Conservation (phyloP, 805 yeast genomes). For the Ogataea methanolica region DNA sequence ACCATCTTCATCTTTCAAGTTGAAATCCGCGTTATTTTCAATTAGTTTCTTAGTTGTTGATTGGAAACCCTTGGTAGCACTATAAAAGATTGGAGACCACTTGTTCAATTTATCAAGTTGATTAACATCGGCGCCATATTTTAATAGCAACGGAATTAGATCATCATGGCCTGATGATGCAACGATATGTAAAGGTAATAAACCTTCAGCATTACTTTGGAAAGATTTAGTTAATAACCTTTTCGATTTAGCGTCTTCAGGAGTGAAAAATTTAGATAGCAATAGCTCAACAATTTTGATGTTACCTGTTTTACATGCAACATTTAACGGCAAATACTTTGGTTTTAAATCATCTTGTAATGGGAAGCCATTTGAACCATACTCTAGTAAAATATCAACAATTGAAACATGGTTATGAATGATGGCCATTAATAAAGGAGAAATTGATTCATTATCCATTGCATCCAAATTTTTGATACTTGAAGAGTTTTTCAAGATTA, state of each 20-base stretch:
- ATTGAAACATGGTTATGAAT: slow-evolving; percentile 57
- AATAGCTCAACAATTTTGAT: slow-evolving; percentile 62
- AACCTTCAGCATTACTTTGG: slow-evolving; percentile 81
- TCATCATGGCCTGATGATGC: slow-evolving; percentile 77
- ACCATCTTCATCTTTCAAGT: slow-evolving; percentile 72
- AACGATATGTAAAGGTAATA: slow-evolving; percentile 81
- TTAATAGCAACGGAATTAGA: slow-evolving; percentile 61
- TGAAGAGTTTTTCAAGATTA: slow-evolving; percentile 31
- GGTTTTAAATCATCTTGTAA: slow-evolving; percentile 46
- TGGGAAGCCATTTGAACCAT: slow-evolving; percentile 48
- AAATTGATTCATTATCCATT: slow-evolving; percentile 69
- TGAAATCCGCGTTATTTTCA: slow-evolving; percentile 65
- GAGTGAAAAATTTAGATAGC: slow-evolving; percentile 33
- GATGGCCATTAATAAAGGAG: slow-evolving; percentile 79
- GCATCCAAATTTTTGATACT: slow-evolving; percentile 36
- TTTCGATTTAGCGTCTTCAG: slow-evolving; percentile 25
- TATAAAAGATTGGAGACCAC: slow-evolving; percentile 93
- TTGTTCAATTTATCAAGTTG: slow-evolving; percentile 78
- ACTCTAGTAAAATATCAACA: slow-evolving; percentile 43
- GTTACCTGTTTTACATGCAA: slow-evolving; percentile 86
- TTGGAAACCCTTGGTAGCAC: slow-evolving; percentile 79
- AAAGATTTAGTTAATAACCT: slow-evolving; percentile 34
- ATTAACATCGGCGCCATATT: slow-evolving; percentile 75
- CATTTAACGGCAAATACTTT: slow-evolving; percentile 71
- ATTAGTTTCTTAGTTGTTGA: slow-evolving; percentile 67